Evolutionary conservation across 768 basidiomycete genomes (phyloP), one percentile per base, ranked within the genome.

Genomic region (Leucogyrophana mollusca): DNA sequence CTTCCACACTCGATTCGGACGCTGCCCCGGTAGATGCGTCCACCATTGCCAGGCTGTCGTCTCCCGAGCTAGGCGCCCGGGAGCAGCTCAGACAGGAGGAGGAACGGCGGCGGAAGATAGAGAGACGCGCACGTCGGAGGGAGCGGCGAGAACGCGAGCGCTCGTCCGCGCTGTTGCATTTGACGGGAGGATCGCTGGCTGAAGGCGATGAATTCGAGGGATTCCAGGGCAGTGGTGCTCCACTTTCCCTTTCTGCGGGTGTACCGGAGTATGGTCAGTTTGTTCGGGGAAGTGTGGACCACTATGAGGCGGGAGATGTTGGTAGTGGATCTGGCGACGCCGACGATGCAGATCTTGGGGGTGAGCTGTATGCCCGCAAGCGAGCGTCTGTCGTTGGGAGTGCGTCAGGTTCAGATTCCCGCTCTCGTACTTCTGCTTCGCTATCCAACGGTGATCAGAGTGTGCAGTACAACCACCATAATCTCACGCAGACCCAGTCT

Each of bases 1-100:
- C 72, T 3, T 64, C 69, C 4, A 83, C 82, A 4, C 73, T 86
- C 34, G 87, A 88, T 62, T 80, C 82, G 0, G 87, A 88, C 50
- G 85, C 87, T 3, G 78, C 85, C 4, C 79, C 79, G 1, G 67
- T 89, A 11, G 83, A 84, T 41, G 62, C 77, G 6, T 71, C 76
- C 9, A 68, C 73, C 14, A 85, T 89, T 45, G 76, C 72, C 41
- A 70, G 69, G 22, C 55, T 83, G 30, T 74, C 80, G 5, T 68
- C 72, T 0, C 70, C 73, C 0, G 70, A 64, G 49, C 71, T 66
- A 13, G 43, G 41, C 18, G 66, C 59, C 3, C 59, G 32, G 46
- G 62, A 40, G 52, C 67, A 33, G 59, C 67, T 20, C 53, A 53
- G 35, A 32, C 34, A 54, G 6, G 57, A 65, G 4, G 73, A 68